phyloP scores from a whole-genome alignment of 1,139 yeast genomes.

The Candida sojae region DNA sequence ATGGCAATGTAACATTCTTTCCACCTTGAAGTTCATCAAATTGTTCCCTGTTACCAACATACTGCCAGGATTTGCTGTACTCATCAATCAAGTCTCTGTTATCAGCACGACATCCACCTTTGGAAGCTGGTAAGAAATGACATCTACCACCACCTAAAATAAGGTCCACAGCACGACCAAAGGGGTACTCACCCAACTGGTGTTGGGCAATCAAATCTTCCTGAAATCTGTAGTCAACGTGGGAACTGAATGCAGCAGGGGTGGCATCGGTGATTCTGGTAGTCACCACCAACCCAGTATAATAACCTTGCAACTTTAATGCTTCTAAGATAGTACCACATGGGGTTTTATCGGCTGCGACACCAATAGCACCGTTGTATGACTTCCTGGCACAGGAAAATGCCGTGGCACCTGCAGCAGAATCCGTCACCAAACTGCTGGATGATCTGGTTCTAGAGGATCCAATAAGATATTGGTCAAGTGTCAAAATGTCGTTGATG shows the following conservation, averaged over 20 bases:
- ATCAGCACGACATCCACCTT: slow-evolving; percentile 72
- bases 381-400: slow-evolving; percentile 78
- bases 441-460: slow-evolving; percentile 76
- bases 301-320: slow-evolving; percentile 71
- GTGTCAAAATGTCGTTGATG: slow-evolving; percentile 51
- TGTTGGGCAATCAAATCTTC: slow-evolving; percentile 86
- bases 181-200: slow-evolving; percentile 70
- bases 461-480: slow-evolving; percentile 74
- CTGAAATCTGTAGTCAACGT: slow-evolving; percentile 68
- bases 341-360: slow-evolving; percentile 57
- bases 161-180: slow-evolving; percentile 76
- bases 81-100: slow-evolving; percentile 60
- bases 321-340: slow-evolving; percentile 87
- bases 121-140: slow-evolving; percentile 55
- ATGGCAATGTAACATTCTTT: slow-evolving; percentile 64
- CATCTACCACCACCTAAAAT: slow-evolving; percentile 91
- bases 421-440: slow-evolving; percentile 75
- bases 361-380: slow-evolving; percentile 85
- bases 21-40: slow-evolving; percentile 57
- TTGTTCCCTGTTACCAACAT: slow-evolving; percentile 55
- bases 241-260: slow-evolving; percentile 85
- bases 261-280: slow-evolving; percentile 76
- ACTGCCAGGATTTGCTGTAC: slow-evolving; percentile 60
- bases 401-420: slow-evolving; percentile 95
- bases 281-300: slow-evolving; percentile 85